Evolutionary conservation across 768 basidiomycete species (phyloP).

Genomic region (Tulasnella sp.): DNA sequence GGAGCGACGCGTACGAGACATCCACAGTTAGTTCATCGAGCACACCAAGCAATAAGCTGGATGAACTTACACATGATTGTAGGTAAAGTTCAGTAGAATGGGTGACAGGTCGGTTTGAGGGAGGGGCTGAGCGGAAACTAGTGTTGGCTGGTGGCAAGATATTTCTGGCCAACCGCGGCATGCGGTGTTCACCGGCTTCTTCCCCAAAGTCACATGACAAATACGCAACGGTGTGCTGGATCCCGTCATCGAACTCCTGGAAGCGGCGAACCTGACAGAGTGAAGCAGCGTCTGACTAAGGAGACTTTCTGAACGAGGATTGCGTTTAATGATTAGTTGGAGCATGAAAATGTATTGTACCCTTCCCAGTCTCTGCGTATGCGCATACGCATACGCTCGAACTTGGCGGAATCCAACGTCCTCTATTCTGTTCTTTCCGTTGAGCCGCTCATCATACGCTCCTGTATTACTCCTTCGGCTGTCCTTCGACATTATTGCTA

Average conservation of each 20-base stretch:
- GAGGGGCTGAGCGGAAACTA: background rate
- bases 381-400: too few relatives aligned
- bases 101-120: background rate
- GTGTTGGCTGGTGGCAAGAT: background rate
- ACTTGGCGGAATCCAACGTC: too few relatives aligned
- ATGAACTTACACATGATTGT: background rate
- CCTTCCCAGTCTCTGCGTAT: too few relatives aligned
- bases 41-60: too few relatives aligned
- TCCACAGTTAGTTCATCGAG: background rate
- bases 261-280: too few relatives aligned
- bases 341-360: too few relatives aligned
- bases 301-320: too few relatives aligned
- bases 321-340: too few relatives aligned
- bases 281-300: background rate
- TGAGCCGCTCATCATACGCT: too few relatives aligned
- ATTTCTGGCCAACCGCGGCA: background rate
- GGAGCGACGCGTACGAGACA: background rate
- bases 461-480: too few relatives aligned
- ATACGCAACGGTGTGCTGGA: background rate
- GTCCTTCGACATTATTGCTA: too few relatives aligned
- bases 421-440: too few relatives aligned
- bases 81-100: background rate
- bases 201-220: background rate
- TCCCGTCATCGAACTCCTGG: background rate
- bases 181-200: background rate